These are phyloP conservation scores for Cyathus striatus DNA, from an alignment of 768 basidiomycete genomes.

Conservation along the genomic window DNA sequence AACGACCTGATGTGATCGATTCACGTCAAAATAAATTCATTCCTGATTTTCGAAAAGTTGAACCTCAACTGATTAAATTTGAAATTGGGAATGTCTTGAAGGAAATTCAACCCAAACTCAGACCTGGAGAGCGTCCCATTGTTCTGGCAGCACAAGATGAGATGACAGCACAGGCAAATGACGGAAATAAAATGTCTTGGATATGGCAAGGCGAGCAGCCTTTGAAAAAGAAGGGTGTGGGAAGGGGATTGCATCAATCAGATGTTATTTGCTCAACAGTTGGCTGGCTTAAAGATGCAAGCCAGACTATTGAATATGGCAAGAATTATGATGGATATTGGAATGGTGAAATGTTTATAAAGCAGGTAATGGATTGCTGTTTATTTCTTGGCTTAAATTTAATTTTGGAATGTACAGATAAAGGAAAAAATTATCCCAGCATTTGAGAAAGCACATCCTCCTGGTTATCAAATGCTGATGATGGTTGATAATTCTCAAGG, in stretches of 20 bases:
- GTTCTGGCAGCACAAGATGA: not conserved
- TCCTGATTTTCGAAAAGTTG: too few species aligned
- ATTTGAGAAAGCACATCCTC: slow-evolving; percentile 22
- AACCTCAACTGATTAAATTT: not conserved
- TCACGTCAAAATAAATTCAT: too few species aligned
- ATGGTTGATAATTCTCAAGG: slow-evolving; percentile 39
- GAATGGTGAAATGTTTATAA: slow-evolving; percentile 15
- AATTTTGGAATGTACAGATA: slow-evolving; percentile 10
- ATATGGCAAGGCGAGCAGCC: slow-evolving; percentile 11
- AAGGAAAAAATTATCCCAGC: slow-evolving; percentile 21
- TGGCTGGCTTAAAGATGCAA: slow-evolving; percentile 20
- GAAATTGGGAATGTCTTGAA: too few species aligned
- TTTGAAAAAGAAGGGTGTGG: slow-evolving; percentile 23
- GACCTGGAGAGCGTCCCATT: not conserved
- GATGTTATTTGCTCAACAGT: slow-evolving; percentile 29
- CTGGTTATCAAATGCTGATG: slow-evolving; percentile 27
- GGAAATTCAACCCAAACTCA: too few species aligned
- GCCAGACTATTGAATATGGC: slow-evolving; percentile 26
- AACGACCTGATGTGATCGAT: too few species aligned
- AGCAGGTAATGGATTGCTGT: slow-evolving; percentile 9
- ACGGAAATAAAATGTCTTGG: slow-evolving; percentile 1
- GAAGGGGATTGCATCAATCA: slow-evolving; percentile 24
- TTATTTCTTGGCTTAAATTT: slow-evolving; percentile 8
- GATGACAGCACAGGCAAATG: not conserved
- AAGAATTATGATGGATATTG: slow-evolving; percentile 25